Evolutionary conservation across 2,329 filamentous ascomycete genomes (phyloP).

Genomic region (Dactylella cylindrospora): DNA sequence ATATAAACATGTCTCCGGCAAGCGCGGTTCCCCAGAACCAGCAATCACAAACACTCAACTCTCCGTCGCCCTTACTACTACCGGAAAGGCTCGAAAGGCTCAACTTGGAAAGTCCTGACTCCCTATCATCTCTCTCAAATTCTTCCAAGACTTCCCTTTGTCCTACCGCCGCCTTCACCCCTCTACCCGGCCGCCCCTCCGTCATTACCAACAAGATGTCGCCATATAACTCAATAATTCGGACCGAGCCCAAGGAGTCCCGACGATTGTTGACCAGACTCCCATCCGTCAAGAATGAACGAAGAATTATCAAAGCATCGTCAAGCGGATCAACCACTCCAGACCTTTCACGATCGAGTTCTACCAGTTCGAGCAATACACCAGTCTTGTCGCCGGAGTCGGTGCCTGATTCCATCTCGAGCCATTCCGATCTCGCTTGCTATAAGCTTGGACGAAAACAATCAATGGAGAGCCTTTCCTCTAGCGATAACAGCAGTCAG

Average conservation of each 20-base stretch:
- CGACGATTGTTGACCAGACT: conserved; percentile 33
- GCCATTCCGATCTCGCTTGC: conserved; percentile 26
- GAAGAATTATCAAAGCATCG: conserved; percentile 21
- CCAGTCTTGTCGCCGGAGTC: conserved; percentile 35
- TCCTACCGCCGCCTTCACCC: conserved; percentile 27
- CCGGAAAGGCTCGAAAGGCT: conserved; percentile 41
- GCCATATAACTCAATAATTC: conserved; percentile 36
- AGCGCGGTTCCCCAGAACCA: conserved; percentile 19
- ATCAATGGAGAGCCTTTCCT: conserved; percentile 40
- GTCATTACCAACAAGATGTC: conserved; percentile 44
- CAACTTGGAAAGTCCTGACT: conserved; percentile 26
- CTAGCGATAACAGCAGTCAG: conserved; percentile 42
- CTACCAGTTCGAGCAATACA: conserved; percentile 35
- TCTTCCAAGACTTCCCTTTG: background rate
- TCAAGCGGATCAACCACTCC: conserved; percentile 34
- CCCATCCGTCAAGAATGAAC: conserved; percentile 40
- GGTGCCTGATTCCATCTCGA: conserved; percentile 18
- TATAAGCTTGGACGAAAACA: conserved; percentile 39
- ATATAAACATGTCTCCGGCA: conserved; percentile 31
- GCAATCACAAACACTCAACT: conserved; percentile 22
- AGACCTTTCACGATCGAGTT: conserved; percentile 38
- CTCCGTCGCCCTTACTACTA: conserved; percentile 37
- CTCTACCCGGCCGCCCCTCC: conserved; percentile 35
- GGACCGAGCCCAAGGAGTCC: conserved; percentile 18
- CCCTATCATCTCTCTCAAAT: conserved; percentile 27